Conservation (phyloP, 2,329 filamentous ascomycete genomes). For the Phialophora macrospora region DNA sequence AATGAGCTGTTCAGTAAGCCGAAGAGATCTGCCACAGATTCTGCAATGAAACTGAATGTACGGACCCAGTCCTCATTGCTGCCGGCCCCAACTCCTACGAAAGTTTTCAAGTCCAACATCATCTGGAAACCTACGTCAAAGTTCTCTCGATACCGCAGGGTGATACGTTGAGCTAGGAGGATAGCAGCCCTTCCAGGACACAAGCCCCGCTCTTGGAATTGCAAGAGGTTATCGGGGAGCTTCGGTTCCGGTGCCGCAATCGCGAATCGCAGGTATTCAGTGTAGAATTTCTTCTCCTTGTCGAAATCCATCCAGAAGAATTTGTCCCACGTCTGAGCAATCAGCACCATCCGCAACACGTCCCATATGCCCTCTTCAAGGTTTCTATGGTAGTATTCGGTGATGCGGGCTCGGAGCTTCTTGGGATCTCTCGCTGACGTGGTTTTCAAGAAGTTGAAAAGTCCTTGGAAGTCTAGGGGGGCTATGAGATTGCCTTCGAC, state of each 20-base stretch:
- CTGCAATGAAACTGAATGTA: conserved; percentile 23
- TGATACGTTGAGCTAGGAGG: conserved; percentile 28
- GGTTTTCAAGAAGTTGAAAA: background rate
- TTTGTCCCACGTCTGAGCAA: conserved; percentile 14
- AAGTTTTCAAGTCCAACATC: conserved; percentile 11
- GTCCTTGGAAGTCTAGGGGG: background rate
- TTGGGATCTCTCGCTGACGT: conserved; percentile 2
- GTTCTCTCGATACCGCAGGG: conserved; percentile 25
- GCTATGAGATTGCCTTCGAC: background rate
- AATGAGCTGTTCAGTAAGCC: conserved; percentile 17
- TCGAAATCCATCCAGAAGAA: conserved; percentile 27
- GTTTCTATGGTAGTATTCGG: conserved; percentile 21
- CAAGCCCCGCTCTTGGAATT: conserved; percentile 22
- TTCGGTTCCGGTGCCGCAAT: conserved; percentile 3
- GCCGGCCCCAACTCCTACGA: conserved; percentile 10
- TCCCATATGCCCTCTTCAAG: conserved; percentile 32
- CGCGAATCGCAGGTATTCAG: conserved; percentile 24
- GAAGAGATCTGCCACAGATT: conserved; percentile 26
- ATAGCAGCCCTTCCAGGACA: conserved; percentile 31
- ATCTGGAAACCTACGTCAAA: conserved; percentile 9
- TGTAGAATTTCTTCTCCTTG: conserved; percentile 25
- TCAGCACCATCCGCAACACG: conserved; percentile 22
- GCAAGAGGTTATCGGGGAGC: conserved; percentile 21
- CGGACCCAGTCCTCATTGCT: conserved; percentile 28
- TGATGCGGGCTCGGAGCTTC: conserved; percentile 15